Evolutionary conservation across 768 basidiomycete species (phyloP).

Genomic region (Astraeus odoratus): DNA sequence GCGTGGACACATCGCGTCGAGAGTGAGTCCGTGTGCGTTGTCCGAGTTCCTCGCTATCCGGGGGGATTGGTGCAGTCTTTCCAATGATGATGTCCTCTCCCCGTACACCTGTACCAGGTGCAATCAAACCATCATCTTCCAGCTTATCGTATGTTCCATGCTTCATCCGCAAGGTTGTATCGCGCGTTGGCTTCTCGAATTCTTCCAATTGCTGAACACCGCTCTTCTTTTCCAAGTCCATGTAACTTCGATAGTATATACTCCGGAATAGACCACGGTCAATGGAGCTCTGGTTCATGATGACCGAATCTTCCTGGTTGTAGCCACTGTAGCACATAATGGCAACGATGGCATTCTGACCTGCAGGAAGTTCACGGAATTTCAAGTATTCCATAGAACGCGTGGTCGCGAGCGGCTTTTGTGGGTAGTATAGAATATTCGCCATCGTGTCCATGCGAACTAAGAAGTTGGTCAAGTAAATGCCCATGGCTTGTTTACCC

Average conservation of each 20-base stretch:
- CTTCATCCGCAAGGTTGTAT: conserved; percentile 93
- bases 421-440: conserved; percentile 98
- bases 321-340: conserved; percentile 99
- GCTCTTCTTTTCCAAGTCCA: conserved; percentile 96
- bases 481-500: conserved; percentile 99
- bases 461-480: conserved; percentile 96
- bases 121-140: conserved; percentile 93
- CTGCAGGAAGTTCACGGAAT: conserved; percentile 96
- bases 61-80: conserved; percentile 95
- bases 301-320: conserved; percentile 99
- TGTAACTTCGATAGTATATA: conserved; percentile 97
- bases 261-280: conserved; percentile 98
- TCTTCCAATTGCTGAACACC: conserved; percentile 89
- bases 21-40: conserved; percentile 92
- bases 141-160: conserved; percentile 98
- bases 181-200: conserved; percentile 93
- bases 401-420: conserved; percentile 97
- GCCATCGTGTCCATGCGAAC: conserved; percentile 99
- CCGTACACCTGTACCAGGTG: conserved; percentile 87
- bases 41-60: conserved; percentile 95
- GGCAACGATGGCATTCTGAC: conserved; percentile 98
- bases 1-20: conserved; percentile 93
- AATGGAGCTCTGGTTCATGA: conserved; percentile 99
- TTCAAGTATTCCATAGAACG: conserved; percentile 99
- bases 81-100: conserved; percentile 99